Base-by-base conservation (phyloP, 331 rosid species). In the Phaseolus coccineus region DNA sequence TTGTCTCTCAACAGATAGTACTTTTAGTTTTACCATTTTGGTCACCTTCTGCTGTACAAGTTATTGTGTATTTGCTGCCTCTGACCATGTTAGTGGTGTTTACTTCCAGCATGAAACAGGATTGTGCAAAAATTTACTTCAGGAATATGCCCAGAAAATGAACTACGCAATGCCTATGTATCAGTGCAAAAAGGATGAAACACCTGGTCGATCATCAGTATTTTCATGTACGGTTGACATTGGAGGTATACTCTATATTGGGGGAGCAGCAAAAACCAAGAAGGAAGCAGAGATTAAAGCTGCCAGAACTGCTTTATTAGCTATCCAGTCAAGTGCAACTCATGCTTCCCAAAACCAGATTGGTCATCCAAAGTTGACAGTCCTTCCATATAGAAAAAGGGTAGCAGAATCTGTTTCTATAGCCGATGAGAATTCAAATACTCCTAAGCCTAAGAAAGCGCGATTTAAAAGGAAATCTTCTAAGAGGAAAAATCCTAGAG, bases 121-220 rank as follows among this genome's bases (percentile, higher is more conserved):
- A 85, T 80, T 95, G 4, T 95, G 99, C 97, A 95, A 95, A 87
- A 95, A 95, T 87, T 87, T 95, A 81, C 99, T 95, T 63, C 99
- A 95, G 87, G 99, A 95, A 81, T 95, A 93, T 83, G 97, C 99
- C 2, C 99, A 95, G 81, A 95, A 95, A 89, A 95, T 91, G 99
- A 95, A 90, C 78, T 95, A 86, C 77, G 98, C 99, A 28, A 91
- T 93, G 84, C 99, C 99, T 10, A 37, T 77, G 58, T 95, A 95
- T 85, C 85, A 76, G 64, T 90, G 94, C 85, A 85, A 80, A 82
- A 90, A 83, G 85, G 97, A 87, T 53, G 92, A 88, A 65, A 76
- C 83, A 58, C 81, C 92, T 2, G 87, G 91, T 52, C 85, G 89
- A 78, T 53, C 48, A 19, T 35, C 90, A 1, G 76, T 33, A 24